Evolutionary conservation across 2,329 filamentous ascomycete species (phyloP), one percentile per base, ranked within the genome.

Genomic region (Thielaviopsis populi): DNA sequence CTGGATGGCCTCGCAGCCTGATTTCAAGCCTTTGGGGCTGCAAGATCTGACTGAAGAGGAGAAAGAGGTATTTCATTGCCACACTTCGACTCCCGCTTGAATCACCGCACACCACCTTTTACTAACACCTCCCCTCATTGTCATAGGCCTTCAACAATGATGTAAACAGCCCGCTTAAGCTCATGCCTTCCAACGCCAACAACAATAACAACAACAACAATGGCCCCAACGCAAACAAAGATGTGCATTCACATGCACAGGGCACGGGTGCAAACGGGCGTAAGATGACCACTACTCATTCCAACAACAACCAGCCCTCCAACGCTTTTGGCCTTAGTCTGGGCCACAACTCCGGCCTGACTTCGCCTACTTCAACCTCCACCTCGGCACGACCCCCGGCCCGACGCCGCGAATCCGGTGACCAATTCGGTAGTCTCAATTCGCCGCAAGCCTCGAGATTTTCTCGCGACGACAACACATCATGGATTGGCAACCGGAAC

Each of bases 161-260:
- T 68, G 91, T 99, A 72, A 99, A 97, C 74, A 66, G 64, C 58
- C 96, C 94, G 42, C 88, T 91, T 41, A 78, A 96, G 69, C 97
- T 97, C 75, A 87, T 89, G 8, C 88, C 89, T 22, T 83, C 40
- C n/a, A 43, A 58, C 22, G 50, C 84, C 40, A 87, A 89, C 70
- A 92, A 89, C 66, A 63, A 50, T 30, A 59, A 19, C 59, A 61
- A 19, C 59, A 61, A 43, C 40, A 87, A 89, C 70, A 92, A 89
- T 66, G 50, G 48, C 27, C n/a, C 43, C 46, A 43, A 42, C 19
- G 33, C 61, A 13, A 61, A 59, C 46, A 66, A 66, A 53, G 64
- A 66, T 19, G 50, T 24, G 46, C 61, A 56, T 56, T 56, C 33
- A 58, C 61, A 63, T 54, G 54, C 59, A 40, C 72, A 80, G 73